Percentiles rank a stretch among this genome's conserved stretches.
phyloP scores from a whole-genome alignment of 208 protist species.

The Leishmania guyanensis region DNA sequence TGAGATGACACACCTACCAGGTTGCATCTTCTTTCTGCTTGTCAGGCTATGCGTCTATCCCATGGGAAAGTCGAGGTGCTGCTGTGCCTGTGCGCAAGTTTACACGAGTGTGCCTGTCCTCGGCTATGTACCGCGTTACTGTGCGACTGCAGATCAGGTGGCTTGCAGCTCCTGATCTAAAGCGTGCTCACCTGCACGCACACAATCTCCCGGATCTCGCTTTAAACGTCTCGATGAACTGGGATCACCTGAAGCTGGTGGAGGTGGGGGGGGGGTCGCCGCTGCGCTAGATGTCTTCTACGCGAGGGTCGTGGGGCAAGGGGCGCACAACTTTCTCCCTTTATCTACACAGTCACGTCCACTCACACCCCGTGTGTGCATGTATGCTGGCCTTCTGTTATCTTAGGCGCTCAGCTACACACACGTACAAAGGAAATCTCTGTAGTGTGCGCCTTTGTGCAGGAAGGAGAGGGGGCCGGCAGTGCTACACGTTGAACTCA shows the following conservation, averaged over 20 bases:
- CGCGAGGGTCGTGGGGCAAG: neutral
- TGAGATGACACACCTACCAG: neutral
- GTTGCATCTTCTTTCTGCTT: neutral
- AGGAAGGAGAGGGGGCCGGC: neutral
- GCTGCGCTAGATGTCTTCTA: no score
- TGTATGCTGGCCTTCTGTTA: neutral
- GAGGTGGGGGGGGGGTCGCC: no score
- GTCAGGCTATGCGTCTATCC: neutral
- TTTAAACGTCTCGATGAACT: neutral
- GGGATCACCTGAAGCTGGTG: neutral
- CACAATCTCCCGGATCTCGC: neutral
- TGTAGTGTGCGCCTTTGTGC: neutral
- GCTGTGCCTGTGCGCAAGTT: neutral
- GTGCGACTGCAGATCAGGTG: neutral
- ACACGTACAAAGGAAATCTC: neutral
- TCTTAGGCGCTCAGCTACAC: neutral
- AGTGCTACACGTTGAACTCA: neutral
- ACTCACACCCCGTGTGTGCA: neutral
- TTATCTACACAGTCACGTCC: neutral
- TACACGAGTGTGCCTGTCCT: neutral
- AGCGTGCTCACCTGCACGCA: neutral
- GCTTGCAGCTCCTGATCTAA: neutral
- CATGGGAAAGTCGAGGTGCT: neutral
- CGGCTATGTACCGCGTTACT: neutral
- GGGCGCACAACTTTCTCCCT: neutral